phyloP scores from a whole-genome alignment of 169 alveolate genomes.

The Cardiosporidium cionae region DNA sequence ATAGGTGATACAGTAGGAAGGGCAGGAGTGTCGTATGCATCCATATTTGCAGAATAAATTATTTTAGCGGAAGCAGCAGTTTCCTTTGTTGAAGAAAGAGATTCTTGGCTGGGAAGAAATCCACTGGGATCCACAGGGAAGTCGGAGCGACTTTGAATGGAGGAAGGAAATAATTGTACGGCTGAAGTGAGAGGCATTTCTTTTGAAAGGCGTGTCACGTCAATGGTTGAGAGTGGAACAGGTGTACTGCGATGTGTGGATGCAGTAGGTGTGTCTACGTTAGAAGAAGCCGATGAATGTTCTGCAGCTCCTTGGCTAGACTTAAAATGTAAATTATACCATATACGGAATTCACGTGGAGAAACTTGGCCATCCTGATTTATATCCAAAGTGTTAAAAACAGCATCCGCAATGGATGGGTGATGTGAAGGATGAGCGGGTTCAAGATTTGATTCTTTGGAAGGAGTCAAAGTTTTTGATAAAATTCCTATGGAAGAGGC shows the following conservation, averaged over 20 bases:
- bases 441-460: too few species aligned
- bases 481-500: too few species aligned
- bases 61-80: background rate
- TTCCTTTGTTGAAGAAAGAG: too few species aligned
- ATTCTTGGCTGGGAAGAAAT: background rate
- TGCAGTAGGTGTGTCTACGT: background rate
- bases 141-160: background rate
- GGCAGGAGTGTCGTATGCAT: background rate
- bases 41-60: background rate
- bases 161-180: background rate
- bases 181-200: background rate
- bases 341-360: background rate
- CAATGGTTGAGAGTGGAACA: background rate
- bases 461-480: too few species aligned
- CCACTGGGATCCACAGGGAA: background rate
- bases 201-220: background rate
- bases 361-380: slow-evolving; percentile 12
- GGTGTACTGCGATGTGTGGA: background rate
- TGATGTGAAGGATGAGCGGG: too few species aligned
- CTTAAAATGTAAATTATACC: background rate
- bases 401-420: background rate
- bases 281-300: slow-evolving; percentile 1
- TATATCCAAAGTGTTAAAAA: background rate
- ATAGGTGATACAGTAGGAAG: background rate
- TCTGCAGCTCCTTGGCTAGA: background rate